Evolutionary conservation across 805 yeast genomes (phyloP).

Genomic region (Yamadazyma tumulicola): DNA sequence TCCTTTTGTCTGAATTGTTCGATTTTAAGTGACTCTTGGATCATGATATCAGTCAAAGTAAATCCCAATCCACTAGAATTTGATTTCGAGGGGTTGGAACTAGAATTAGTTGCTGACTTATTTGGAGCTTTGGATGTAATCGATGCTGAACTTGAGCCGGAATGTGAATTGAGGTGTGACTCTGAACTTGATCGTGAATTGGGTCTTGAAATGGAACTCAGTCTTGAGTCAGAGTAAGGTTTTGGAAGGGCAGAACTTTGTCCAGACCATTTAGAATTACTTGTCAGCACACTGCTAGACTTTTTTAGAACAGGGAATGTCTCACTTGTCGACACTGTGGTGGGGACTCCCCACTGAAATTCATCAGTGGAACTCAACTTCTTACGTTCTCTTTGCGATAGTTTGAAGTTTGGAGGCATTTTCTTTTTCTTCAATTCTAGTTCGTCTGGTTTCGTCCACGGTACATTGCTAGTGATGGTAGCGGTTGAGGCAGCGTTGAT

Average conservation of each 20-base stretch:
- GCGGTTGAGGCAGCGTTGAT: background rate
- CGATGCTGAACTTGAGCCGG: background rate
- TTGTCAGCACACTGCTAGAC: too few relatives aligned
- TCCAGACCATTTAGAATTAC: background rate
- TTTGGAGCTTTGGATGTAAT: background rate
- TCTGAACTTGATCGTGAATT: too few relatives aligned
- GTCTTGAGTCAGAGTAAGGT: too few relatives aligned
- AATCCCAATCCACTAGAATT: background rate
- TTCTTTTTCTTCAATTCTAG: slow-evolving; percentile 15
- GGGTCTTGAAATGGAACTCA: too few relatives aligned
- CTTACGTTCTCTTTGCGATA: slow-evolving; percentile 62
- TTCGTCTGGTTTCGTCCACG: background rate
- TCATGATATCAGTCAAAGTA: slow-evolving; percentile 41
- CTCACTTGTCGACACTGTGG: background rate
- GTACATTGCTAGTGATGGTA: background rate
- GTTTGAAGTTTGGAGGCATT: slow-evolving; percentile 35
- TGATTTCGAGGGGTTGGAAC: background rate
- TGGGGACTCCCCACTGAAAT: slow-evolving; percentile 3
- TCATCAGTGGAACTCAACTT: slow-evolving; percentile 18
- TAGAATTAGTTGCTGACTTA: background rate
- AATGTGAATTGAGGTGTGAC: background rate
- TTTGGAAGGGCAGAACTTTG: background rate
- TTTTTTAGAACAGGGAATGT: too few relatives aligned
- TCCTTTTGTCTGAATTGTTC: slow-evolving; percentile 28
- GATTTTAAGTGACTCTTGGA: slow-evolving; percentile 42